Evolutionary conservation across 2,329 filamentous ascomycete species (phyloP), one percentile per base, ranked within the genome.

Genomic region (Ambrosiella cleistominuta): DNA sequence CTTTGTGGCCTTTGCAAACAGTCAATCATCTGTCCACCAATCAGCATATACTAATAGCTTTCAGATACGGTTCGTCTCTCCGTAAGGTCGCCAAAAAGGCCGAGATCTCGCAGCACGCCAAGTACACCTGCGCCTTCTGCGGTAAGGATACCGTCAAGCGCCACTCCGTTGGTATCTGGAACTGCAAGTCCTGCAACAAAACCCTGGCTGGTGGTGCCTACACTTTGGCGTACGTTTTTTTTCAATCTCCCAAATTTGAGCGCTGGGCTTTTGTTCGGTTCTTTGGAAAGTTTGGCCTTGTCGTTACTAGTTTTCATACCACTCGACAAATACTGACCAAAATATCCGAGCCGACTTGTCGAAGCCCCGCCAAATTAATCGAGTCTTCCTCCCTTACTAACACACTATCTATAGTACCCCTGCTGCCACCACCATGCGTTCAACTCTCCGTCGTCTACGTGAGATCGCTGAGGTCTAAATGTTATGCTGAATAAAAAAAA

Each of bases 81-180:
- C 88, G 90, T 78, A 97, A 97, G 83, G 90, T 74, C 69, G 71
- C 74, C 72, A 97, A 97, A 88, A 96, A 96, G 87, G 95, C 96
- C 86, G 93, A 97, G 85, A 87, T 97, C 75, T 87, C 88, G 70
- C 93, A 97, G 77, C 93, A 98, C 81, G 88, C 89, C 78, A 86
- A 86, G 74, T 97, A 96, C 72, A 83, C 84, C 72, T 97, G 91
- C 84, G 91, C 90, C 66, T 98, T 97, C 86, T 95, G 89, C 82
- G 91, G 91, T 72, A 97, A 97, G 85, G 85, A 83, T 73, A 86
- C 85, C 68, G 89, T 95, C 71, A 89, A 89, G 80, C 85, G 91
- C 71, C 80, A 88, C 71, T 83, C 88, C 64, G 87, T 91, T 68
- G 90, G 90, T 69, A 96, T 95, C 81, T 96, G 91, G 91, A 81